Percentiles rank a stretch among this genome's conserved stretches.
Evolutionary conservation across 768 basidiomycete genomes (phyloP).

Genomic region (Piloderma croceum): DNA sequence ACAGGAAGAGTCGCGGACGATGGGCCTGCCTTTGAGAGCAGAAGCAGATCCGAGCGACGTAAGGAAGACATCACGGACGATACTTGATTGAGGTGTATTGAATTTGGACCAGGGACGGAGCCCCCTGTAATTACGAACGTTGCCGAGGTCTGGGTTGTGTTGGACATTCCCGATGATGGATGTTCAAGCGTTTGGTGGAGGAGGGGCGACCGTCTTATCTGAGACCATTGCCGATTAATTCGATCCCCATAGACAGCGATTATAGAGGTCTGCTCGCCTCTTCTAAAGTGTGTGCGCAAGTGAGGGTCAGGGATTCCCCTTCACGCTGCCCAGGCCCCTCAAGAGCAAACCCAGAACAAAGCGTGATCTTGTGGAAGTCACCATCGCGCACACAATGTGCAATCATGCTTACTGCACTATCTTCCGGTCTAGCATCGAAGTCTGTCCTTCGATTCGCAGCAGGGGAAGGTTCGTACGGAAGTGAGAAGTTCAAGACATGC

Average conservation of each 20-base stretch:
- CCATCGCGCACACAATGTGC: slow-evolving; percentile 43
- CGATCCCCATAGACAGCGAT: too few species aligned
- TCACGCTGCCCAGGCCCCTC: slow-evolving; percentile 21
- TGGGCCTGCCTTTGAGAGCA: slow-evolving; percentile 29
- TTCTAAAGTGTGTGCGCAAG: slow-evolving; percentile 61
- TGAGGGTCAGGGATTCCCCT: slow-evolving; percentile 37
- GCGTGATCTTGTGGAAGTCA: slow-evolving; percentile 37
- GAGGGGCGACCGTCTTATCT: slow-evolving; percentile 33
- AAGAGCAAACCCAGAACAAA: slow-evolving; percentile 56
- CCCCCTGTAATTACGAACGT: slow-evolving; percentile 43
- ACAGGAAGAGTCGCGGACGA: slow-evolving; percentile 42
- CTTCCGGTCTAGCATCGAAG: slow-evolving; percentile 15
- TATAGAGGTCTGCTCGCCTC: slow-evolving; percentile 34
- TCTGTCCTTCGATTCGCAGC: slow-evolving; percentile 23
- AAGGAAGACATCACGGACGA: slow-evolving; percentile 48
- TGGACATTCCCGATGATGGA: slow-evolving; percentile 6
- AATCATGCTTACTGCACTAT: slow-evolving; percentile 39
- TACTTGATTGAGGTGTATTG: slow-evolving; percentile 32
- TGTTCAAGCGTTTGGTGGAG: too few species aligned
- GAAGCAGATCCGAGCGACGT: slow-evolving; percentile 51
- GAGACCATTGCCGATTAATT: too few species aligned
- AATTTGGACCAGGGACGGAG: slow-evolving; percentile 25
- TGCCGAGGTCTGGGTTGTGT: slow-evolving; percentile 24
- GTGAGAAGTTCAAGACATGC: slow-evolving; percentile 33
- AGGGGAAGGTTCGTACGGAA: slow-evolving; percentile 52